Evolutionary conservation across 208 protist genomes (phyloP).

Genomic region (Trypanosoma rangeli): DNA sequence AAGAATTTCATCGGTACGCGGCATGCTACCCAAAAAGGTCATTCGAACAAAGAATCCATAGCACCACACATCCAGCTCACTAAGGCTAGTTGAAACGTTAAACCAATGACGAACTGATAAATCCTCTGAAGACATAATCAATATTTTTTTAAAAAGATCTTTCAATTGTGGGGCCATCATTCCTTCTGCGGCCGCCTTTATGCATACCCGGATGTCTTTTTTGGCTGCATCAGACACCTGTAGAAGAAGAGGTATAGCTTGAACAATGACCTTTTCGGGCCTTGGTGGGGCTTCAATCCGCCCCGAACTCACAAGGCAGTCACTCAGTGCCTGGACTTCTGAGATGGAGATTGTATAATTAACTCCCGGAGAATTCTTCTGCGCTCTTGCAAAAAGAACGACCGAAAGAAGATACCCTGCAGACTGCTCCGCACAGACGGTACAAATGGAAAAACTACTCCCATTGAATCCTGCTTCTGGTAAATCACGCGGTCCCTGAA

Average conservation of each 20-base stretch:
- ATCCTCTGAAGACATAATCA: conserved; percentile 4
- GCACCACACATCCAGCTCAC: conserved; percentile 21
- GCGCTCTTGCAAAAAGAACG: conserved; percentile 13
- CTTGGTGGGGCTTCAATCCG: conserved; percentile 13
- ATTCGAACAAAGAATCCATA: conserved; percentile 24
- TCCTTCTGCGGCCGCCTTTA: conserved; percentile 16
- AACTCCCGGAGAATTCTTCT: not conserved
- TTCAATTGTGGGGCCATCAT: conserved; percentile 1
- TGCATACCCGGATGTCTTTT: conserved; percentile 12
- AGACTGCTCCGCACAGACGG: conserved; percentile 16
- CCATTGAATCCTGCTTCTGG: conserved; percentile 3
- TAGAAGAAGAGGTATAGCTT: conserved; percentile 23
- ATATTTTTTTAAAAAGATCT: conserved; percentile 13
- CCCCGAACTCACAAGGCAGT: conserved; percentile 18
- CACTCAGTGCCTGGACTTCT: conserved; percentile 13
- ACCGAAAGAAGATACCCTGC: conserved; percentile 18
- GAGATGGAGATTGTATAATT: not conserved
- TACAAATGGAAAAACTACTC: conserved; percentile 3
- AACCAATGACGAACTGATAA: conserved; percentile 20
- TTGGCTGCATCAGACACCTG: conserved; percentile 12
- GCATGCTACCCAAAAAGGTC: conserved; percentile 16
- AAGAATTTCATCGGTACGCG: not conserved
- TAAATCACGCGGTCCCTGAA: conserved; percentile 1
- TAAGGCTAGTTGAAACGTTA: conserved; percentile 13
- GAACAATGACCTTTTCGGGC: conserved; percentile 24